Percentiles rank a stretch among this genome's conserved stretches.
phyloP scores from a whole-genome alignment of 345 rosid genomes.

The Arabidopsis arenosa region DNA sequence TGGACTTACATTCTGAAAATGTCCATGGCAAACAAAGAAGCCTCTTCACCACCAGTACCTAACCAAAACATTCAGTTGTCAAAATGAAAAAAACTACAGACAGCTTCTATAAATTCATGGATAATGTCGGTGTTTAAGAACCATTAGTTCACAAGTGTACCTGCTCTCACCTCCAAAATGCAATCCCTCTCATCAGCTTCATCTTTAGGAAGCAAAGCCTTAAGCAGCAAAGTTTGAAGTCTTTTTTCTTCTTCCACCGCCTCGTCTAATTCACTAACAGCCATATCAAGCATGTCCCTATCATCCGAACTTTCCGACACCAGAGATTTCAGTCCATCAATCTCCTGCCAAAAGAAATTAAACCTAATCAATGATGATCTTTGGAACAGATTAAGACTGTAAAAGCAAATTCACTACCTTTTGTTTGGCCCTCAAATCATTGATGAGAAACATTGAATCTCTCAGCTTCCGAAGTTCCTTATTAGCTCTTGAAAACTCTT shows the following conservation, averaged over 20 bases:
- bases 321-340: constrained; percentile 69
- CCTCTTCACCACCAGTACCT: constrained; percentile 99
- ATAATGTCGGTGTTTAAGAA: neutral
- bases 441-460: constrained; percentile 78
- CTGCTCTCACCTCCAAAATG: constrained; percentile 99
- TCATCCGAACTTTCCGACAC: constrained; percentile 70
- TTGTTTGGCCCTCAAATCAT: constrained; percentile 66
- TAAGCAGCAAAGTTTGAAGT: constrained; percentile 72
- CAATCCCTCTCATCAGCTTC: constrained; percentile 97
- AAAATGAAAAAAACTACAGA: constrained; percentile 8
- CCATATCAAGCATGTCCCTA: constrained; percentile 84
- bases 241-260: constrained; percentile 72
- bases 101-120: neutral
- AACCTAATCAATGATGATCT: neutral
- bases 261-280: constrained; percentile 61
- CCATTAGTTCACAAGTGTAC: constrained; percentile 45
- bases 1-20: constrained; percentile 78
- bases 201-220: constrained; percentile 89
- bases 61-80: constrained; percentile 6
- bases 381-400: neutral
- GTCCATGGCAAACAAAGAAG: constrained; percentile 96
- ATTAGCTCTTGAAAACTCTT: constrained; percentile 77
- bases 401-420: constrained; percentile 54
- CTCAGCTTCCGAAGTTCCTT: constrained; percentile 87
- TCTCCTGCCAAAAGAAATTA: constrained; percentile 57